Evolutionary conservation across 2,329 filamentous ascomycete genomes (phyloP).

Genomic region (Fusarium goolgardi): DNA sequence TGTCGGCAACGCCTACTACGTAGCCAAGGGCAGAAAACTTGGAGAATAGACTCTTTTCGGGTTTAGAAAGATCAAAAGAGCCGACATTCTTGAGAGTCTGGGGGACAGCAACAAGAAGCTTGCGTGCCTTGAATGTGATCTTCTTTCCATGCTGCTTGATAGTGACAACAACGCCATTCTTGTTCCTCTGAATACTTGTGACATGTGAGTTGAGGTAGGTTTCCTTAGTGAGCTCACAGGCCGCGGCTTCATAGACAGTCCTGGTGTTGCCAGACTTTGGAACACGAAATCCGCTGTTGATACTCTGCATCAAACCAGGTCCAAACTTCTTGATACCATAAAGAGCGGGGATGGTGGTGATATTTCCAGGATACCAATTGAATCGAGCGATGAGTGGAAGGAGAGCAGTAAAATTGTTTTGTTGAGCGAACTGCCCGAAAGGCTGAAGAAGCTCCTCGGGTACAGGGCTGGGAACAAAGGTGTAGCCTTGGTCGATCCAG

Average conservation of each 20-base stretch:
- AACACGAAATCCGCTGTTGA: slow-evolving; percentile 18
- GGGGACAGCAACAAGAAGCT: slow-evolving; percentile 37
- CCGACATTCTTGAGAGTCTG: slow-evolving; percentile 28
- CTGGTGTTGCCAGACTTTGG: slow-evolving; percentile 22
- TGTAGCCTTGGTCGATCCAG: slow-evolving; percentile 40
- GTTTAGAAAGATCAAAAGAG: slow-evolving; percentile 3
- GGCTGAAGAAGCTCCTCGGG: slow-evolving; percentile 35
- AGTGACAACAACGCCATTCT: slow-evolving; percentile 2
- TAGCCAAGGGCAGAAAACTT: slow-evolving; percentile 31
- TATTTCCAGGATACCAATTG: slow-evolving; percentile 38
- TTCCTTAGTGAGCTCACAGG: neutral
- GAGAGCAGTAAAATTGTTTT: slow-evolving; percentile 32
- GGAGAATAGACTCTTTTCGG: slow-evolving; percentile 24
- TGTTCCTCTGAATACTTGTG: neutral
- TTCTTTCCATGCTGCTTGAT: slow-evolving; percentile 9
- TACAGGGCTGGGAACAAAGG: slow-evolving; percentile 22
- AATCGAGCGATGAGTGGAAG: slow-evolving; percentile 27
- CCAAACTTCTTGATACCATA: slow-evolving; percentile 41
- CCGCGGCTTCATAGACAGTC: slow-evolving; percentile 29
- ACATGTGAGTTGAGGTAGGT: slow-evolving; percentile 26
- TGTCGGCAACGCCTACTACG: slow-evolving; percentile 24
- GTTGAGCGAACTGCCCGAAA: slow-evolving; percentile 32
- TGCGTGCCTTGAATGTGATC: slow-evolving; percentile 19
- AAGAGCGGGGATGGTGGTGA: slow-evolving; percentile 26
- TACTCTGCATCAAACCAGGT: slow-evolving; percentile 21